Base-by-base conservation (phyloP, 352 stramenopile species). In the Pythium brachiatum region DNA sequence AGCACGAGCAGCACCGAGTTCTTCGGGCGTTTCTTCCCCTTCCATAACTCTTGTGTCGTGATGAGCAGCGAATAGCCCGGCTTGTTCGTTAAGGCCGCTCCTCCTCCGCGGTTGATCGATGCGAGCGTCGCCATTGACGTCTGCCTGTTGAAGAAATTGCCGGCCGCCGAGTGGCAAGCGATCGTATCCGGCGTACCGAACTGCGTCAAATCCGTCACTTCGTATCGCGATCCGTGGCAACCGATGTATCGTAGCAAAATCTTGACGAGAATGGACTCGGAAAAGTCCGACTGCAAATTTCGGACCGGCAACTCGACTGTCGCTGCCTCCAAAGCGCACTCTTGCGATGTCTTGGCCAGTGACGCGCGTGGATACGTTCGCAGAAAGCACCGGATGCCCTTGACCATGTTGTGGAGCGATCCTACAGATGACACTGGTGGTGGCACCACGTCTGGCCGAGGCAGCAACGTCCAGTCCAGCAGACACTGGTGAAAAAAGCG, bases 161-260 rank as follows among this genome's bases (percentile, higher is more conserved):
- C 87, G 2, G 77, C 83, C 3, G 70, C 63, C 44, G 83, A 94
- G 66, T 91, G 81, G 25, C 82, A 90, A 29, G 86, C 82, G n/a
- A 96, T 69, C 2, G 87, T 77, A 58, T 96, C 86, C 0, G 87
- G 82, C 27, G 87, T 94, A 12, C 87, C 87, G 63, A 90, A 94
- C 56, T 94, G 83, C 72, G 91, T 81, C 32, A 96, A 51, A 43
- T 96, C 87, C 4, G 88, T 68, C 31, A 96, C 79, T 25, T 93
- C 83, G 56, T 96, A 96, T 8, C 87, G 81, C 25, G 76, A 79
- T 2, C 76, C 76, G 34, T 96, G 87, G 36, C 82, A 93, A n/a
- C 80, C 87, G 60, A 96, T 89, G 56, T 94, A 96, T 1, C 87
- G 80, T 27, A 96, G 59, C 48, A 96, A 58, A 62, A 92, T 89